Evolutionary conservation across 768 basidiomycete species (phyloP).

Genomic region (Collybia sp.): DNA sequence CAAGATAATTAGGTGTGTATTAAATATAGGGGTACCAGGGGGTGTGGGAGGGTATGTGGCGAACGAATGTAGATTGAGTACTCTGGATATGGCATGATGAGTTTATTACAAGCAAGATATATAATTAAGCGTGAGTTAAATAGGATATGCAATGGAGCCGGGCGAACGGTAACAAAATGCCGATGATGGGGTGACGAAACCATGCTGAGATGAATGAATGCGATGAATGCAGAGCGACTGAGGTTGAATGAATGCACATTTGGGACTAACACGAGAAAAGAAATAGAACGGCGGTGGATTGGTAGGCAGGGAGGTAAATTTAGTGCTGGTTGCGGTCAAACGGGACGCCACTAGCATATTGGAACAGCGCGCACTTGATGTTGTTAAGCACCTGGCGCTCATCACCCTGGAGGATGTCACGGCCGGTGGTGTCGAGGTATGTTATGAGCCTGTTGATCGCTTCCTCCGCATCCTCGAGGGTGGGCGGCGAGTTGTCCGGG

Average conservation of each 20-base stretch:
- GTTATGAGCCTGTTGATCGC: slow-evolving; percentile 49
- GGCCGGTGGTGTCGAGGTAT: slow-evolving; percentile 38
- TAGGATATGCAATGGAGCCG: too few relatives aligned
- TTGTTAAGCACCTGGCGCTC: slow-evolving; percentile 38
- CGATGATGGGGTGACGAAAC: too few relatives aligned
- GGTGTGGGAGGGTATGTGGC: too few relatives aligned
- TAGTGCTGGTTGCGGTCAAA: slow-evolving; percentile 9
- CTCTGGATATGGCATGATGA: too few relatives aligned
- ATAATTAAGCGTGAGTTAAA: too few relatives aligned
- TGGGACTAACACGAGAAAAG: not conserved
- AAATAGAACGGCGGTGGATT: not conserved
- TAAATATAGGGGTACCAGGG: too few relatives aligned
- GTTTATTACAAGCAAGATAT: too few relatives aligned
- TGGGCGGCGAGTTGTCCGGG: slow-evolving; percentile 27
- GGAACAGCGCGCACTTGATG: slow-evolving; percentile 52
- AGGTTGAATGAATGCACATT: not conserved
- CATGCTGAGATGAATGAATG: too few relatives aligned
- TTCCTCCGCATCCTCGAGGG: slow-evolving; percentile 46
- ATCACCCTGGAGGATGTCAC: slow-evolving; percentile 19
- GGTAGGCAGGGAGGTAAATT: not conserved
- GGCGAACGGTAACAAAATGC: too few relatives aligned
- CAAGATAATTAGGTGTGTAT: too few relatives aligned
- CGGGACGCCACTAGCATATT: slow-evolving; percentile 27
- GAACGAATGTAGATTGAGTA: too few relatives aligned
- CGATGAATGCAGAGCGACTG: not conserved